Evolutionary conservation across 371 early-diverging fungal genomes (phyloP), one percentile per base, ranked within the genome.

Genomic region (Smittium culicis): DNA sequence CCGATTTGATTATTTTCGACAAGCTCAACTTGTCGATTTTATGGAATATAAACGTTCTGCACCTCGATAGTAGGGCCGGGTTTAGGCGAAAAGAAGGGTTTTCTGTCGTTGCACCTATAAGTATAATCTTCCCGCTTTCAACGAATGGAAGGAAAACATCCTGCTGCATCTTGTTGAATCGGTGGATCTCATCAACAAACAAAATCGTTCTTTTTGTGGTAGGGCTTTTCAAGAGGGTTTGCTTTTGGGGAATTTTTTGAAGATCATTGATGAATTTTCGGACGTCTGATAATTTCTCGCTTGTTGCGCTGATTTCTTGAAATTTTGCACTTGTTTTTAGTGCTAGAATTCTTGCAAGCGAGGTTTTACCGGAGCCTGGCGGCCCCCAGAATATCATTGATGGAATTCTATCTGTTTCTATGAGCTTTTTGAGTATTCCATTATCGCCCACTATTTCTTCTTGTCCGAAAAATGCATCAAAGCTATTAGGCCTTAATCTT

Each of bases 71-170:
- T 34, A 93, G 72, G 0, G 94, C 92, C 32, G 82, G 79, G 69
- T 89, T 92, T 58, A 93, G 79, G 54, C 88, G 81, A 71, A 93
- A 93, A 17, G 89, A 89, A 1, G 94, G 94, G 67, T 93, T 93
- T 67, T 93, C 94, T 1, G 93, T 93, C 0, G 92, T 93, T 0
- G 91, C 91, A 3, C 89, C 91, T 33, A 93, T 85, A 11, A 92
- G 72, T 27, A 82, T 82, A 58, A 89, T 83, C 1, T 83, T 82
- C 2, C 94, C 94, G 59, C 80, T 81, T 73, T 93, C 94, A 1
- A 93, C 82, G 71, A 79, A 80, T 0, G 91, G 89, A 28, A 92
- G 72, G 67, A 93, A 90, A 0, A 88, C 68, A 71, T 93, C 94
- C 68, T 93, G 94, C 69, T 93, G 94, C 20, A 85, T 82, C 66